phyloP scores from a whole-genome alignment of 176 grass and related monocot genomes.

The Echinochloa phyllopogon region DNA sequence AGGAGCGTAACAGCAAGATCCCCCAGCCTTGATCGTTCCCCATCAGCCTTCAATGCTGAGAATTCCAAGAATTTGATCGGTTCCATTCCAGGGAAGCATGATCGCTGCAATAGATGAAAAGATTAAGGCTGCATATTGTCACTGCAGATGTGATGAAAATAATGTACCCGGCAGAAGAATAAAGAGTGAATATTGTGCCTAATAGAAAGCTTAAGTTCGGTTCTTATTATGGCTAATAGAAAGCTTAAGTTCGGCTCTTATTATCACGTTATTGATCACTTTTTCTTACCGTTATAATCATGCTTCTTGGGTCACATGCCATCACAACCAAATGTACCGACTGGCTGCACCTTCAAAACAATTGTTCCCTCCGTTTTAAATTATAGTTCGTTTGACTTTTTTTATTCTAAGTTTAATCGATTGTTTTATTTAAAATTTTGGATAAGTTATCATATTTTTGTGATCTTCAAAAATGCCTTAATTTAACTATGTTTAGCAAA shows the following conservation, averaged over 20 bases:
- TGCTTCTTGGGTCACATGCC: not conserved
- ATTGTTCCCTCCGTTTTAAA: too few species aligned
- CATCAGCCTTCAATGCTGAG: not conserved
- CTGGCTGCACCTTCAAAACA: not conserved
- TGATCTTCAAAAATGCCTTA: too few species aligned
- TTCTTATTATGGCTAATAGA: not conserved
- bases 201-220: not conserved
- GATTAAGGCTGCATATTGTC: conserved; percentile 12
- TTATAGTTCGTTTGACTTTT: too few species aligned
- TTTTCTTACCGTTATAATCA: too few species aligned
- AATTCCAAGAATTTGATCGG: not conserved
- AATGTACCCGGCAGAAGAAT: conserved; percentile 10
- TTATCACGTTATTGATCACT: too few species aligned
- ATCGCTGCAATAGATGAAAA: not conserved
- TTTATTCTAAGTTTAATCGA: too few species aligned
- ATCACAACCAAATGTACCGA: not conserved
- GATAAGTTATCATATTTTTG: too few species aligned
- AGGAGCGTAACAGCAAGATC: conserved; percentile 65
- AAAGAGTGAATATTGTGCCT: not conserved
- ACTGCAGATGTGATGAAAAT: not conserved
- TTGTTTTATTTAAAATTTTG: too few species aligned
- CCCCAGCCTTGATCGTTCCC: conserved; percentile 20
- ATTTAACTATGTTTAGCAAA: too few species aligned
- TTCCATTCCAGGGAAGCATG: not conserved
- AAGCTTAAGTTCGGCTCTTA: too few species aligned